Evolutionary conservation across 352 stramenopile genomes (phyloP), one percentile per base, ranked within the genome.

Genomic region (Aphanomyces invadans): DNA sequence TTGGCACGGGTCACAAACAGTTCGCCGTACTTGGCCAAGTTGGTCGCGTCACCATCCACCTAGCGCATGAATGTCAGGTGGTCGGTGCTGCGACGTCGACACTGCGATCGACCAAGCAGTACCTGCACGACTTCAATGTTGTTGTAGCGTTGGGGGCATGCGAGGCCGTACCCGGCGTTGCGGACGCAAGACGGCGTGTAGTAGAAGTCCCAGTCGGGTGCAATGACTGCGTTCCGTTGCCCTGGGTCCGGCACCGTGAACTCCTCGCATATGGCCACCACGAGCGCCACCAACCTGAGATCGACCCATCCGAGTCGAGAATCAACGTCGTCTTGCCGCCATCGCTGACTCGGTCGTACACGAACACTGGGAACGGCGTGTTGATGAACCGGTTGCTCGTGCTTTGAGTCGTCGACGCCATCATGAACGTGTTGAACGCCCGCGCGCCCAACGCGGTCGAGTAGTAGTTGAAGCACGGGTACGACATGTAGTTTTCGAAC

Each of bases 181-280:
- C 62, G 42, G 0, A 36, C 36, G 26, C 74, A 80, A 3, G 46
- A 33, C 0, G 42, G 46, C 0, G 72, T 73, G n/a, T 48, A 36
- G 53, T 78, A 80, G 23, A 73, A 78, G 1, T 70, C 70, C 68
- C 69, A 78, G 60, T 80, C 66, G 15, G 74, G 72, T 17, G 77
- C 23, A 0, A 80, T 26, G 2, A 65, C 73, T 23, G 74, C 56
- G 19, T 68, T 65, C 0, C 23, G 11, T 3, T 62, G 45, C 9
- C 68, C 55, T 60, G 28, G 19, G 19, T 17, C 4, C 7, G 49
- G 4, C 10, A 17, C 5, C 11, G 23, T 38, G 23, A 26, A 38
- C 25, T n/a, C n/a, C n/a, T n/a, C n/a, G n/a, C n/a, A n/a, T n/a
- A n/a, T n/a, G n/a, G n/a, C n/a, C n/a, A n/a, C n/a, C n/a, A n/a